Percentiles rank a stretch among this genome's conserved stretches.
Conservation (phyloP, 805 yeast species). For the Yarrowia osloensis region DNA sequence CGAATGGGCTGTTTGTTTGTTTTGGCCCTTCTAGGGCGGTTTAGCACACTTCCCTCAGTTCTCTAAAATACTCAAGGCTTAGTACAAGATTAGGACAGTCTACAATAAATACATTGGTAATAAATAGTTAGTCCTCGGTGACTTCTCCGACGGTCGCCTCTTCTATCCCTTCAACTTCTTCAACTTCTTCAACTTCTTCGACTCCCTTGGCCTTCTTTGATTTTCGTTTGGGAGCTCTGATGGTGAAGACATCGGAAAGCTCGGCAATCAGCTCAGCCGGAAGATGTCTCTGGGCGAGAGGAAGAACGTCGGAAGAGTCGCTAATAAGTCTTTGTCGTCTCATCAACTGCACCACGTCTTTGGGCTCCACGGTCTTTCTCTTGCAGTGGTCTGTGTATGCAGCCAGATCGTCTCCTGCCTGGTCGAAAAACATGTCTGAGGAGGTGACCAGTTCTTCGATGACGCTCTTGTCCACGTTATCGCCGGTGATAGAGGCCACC, state of each 20-base stretch:
- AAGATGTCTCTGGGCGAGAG: constrained; percentile 40
- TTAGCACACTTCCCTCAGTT: too few species aligned
- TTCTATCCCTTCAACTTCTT: not conserved
- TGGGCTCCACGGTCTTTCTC: constrained; percentile 39
- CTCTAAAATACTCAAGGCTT: too few species aligned
- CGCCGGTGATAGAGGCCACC: constrained; percentile 31
- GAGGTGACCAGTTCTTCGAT: constrained; percentile 37
- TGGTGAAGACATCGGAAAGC: constrained; percentile 10
- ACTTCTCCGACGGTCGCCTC: not conserved
- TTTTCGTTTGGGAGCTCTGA: not conserved
- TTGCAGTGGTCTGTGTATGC: constrained; percentile 44
- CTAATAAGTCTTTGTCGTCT: constrained; percentile 41
- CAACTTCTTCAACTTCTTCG: not conserved
- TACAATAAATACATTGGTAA: not conserved
- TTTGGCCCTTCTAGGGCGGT: too few species aligned
- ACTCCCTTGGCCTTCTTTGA: not conserved
- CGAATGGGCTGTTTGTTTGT: too few species aligned
- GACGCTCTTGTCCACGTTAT: constrained; percentile 35
- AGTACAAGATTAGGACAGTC: too few species aligned
- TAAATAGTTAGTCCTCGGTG: not conserved
- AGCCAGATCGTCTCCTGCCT: constrained; percentile 39
- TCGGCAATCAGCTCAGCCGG: constrained; percentile 41
- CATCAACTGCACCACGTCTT: constrained; percentile 39
- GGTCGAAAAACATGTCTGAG: constrained; percentile 41
- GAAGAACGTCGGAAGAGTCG: constrained; percentile 35